Percentiles rank a stretch among this genome's conserved stretches.
Evolutionary conservation across 176 grass and related monocot genomes (phyloP).

Genomic region (Raddia guianensis): DNA sequence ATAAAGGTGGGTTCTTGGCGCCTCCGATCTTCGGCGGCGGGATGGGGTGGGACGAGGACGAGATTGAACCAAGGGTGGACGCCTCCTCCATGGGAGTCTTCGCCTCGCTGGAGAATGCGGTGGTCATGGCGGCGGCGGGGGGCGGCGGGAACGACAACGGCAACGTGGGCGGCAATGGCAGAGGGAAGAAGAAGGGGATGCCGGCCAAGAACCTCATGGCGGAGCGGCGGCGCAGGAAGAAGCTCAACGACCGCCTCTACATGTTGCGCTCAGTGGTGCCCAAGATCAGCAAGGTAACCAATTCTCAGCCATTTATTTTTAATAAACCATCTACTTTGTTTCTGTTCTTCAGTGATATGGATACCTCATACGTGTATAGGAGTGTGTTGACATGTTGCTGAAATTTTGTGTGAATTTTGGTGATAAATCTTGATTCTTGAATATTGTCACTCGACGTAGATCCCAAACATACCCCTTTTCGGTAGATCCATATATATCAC

Average conservation of each 20-base stretch:
- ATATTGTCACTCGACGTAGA: slow-evolving; percentile 4
- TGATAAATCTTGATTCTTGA: slow-evolving; percentile 34
- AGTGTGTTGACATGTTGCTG: neutral
- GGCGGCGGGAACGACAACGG: slow-evolving; percentile 34
- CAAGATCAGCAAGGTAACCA: slow-evolving; percentile 81
- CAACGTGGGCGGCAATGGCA: slow-evolving; percentile 42
- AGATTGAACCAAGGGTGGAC: slow-evolving; percentile 53
- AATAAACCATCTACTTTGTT: neutral
- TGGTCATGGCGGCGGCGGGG: neutral
- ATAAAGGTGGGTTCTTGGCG: slow-evolving; percentile 42
- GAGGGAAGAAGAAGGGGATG: slow-evolving; percentile 76
- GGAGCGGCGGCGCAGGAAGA: slow-evolving; percentile 74
- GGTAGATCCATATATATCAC: slow-evolving; percentile 27
- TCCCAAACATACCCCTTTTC: slow-evolving; percentile 26
- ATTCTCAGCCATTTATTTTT: neutral
- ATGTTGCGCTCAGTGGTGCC: slow-evolving; percentile 85
- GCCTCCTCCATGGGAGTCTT: slow-evolving; percentile 53
- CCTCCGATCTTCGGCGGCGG: slow-evolving; percentile 15
- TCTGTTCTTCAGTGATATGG: slow-evolving; percentile 28
- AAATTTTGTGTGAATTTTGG: slow-evolving; percentile 10
- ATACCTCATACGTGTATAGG: neutral
- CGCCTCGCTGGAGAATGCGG: slow-evolving; percentile 52
- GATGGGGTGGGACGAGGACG: slow-evolving; percentile 40
- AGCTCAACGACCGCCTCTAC: slow-evolving; percentile 83
- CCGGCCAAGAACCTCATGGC: slow-evolving; percentile 89